Evolutionary conservation across 345 rosid genomes (phyloP), one percentile per base, ranked within the genome.

Genomic region (Eutrema japonicum): DNA sequence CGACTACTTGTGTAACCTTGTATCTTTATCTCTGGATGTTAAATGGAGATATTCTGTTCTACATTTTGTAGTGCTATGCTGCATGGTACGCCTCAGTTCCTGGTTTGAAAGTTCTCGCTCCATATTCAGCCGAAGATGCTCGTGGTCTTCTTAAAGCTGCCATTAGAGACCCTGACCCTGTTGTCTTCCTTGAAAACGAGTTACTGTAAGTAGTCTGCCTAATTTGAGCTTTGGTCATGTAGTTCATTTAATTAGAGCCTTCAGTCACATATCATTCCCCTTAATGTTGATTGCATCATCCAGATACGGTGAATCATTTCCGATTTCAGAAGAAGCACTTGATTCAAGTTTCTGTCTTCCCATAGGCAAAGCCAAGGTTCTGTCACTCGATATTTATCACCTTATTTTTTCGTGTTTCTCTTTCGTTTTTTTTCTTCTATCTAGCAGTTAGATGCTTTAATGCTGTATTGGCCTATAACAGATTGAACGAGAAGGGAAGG

Each of bases 331-430:
- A 5, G 97, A 94, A 85, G 93, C 56, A 33, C 95, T 91, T 40
- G 96, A 93, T 83, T 91, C 97, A 48, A 91, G 91, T 80, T 93
- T 91, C 77, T 93, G 91, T 75, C 90, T 91, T 79, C 96, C 98
- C 6, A 91, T 93, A 64, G 97, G 98, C 68, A 88, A 89, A 86
- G 98, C 96, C 53, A 92, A 92, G 96, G 99, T 92, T 70, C 27
- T 22, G 46, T 33, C 57, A 40, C 62, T 45, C 10, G 22, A 57
- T 46, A 66, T 57, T 18, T 41, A 35, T 53, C 22, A 52, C 46
- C 37, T 38, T 55, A 18, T 29, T 48, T 10, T 22, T 60, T 32
- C 41, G 49, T 37, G 26, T 33, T 30, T 16, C 4, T 52, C 16
- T 26, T 30, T 52, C 16, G 36, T 29, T 6, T 52, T 29, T 6